Evolutionary conservation across 1,284 basidiomycete species (phyloP), one percentile per base, ranked within the genome.

Genomic region (Rhodotorula sp.): DNA sequence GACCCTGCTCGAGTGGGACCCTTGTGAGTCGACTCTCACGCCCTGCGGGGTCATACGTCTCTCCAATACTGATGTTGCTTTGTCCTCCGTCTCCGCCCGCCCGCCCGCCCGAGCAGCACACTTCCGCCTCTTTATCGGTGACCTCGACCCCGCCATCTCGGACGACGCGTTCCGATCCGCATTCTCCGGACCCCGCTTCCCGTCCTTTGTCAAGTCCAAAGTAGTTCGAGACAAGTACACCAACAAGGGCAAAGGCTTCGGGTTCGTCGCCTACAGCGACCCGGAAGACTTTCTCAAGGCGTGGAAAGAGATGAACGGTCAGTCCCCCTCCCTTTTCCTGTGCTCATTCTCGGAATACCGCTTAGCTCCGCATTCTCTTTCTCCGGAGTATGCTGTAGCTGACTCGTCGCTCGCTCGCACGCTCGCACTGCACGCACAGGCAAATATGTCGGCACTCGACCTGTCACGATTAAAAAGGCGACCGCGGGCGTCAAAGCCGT

Each of bases 251-350:
- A 96, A 93, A 81, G 82, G 82, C 0, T 99, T 90, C 79, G 96
- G 93, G 1, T 99, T 99, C 79, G 93, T 99, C 48, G 91, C 93
- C 0, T 99, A 99, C 81, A 93, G 92, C 67, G 96, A 99, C 78
- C 96, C 96, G 0, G 95, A 99, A 82, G 96, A 99, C 80, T 99
- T 98, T 80, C 81, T 99, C 69, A 93, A 88, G 77, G 96, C 96
- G 12, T 99, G 96, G 96, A 99, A 99, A 80, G 93, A 99, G 81
- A 98, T 98, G 93, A 93, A 99, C 81, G 95, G 95, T 90, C 77
- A 66, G 89, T 44, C 18, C 24, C 55, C 20, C 30, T 3, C 2
- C 8, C 2, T 26, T 30, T 26, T 10, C 10, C 12, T 54, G 5
- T 26, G 3, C 8, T n/a, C 24, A 15, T 26, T 30, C 17, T 37